Percentiles rank a stretch among this genome's conserved stretches.
Conservation (phyloP, 1,139 yeast species). For the Candida labiduridarum region DNA sequence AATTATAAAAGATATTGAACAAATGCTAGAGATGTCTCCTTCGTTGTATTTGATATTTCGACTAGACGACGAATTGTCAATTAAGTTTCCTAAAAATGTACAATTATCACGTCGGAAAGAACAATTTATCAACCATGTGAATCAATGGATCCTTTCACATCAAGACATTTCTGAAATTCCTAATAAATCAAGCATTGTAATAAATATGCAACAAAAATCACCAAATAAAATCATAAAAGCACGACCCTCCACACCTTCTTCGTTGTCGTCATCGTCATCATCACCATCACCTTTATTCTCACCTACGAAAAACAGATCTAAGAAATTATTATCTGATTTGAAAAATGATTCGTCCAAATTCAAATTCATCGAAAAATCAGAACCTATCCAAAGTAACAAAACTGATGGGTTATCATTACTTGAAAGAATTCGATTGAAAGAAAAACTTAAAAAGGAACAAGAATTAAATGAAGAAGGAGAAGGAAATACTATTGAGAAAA, state of each 20-base stretch:
- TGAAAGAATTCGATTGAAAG: constrained; percentile 45
- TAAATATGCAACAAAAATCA: constrained; percentile 12
- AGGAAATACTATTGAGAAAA: constrained; percentile 31
- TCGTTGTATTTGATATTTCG: constrained; percentile 19
- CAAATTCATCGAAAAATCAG: constrained; percentile 29
- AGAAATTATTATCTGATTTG: constrained; percentile 17
- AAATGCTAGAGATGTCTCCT: constrained; percentile 20
- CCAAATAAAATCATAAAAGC: constrained; percentile 27
- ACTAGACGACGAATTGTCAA: constrained; percentile 9
- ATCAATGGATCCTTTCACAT: constrained; percentile 52
- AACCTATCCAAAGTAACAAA: constrained; percentile 20
- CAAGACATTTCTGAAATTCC: background rate
- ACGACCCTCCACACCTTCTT: constrained; percentile 10
- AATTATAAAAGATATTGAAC: constrained; percentile 19
- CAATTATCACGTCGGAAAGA: constrained; percentile 41
- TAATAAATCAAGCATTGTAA: background rate
- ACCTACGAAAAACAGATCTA: constrained; percentile 11
- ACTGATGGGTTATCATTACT: constrained; percentile 40
- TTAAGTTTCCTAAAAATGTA: constrained; percentile 11
- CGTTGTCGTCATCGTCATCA: constrained; percentile 1
- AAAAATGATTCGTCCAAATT: constrained; percentile 37
- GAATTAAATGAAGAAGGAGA: constrained; percentile 6
- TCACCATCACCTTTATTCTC: background rate
- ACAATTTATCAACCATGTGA: constrained; percentile 58
- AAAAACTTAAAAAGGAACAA: constrained; percentile 22